phyloP scores from a whole-genome alignment of 306 rosid species.

The Astragalus glycyphyllos region DNA sequence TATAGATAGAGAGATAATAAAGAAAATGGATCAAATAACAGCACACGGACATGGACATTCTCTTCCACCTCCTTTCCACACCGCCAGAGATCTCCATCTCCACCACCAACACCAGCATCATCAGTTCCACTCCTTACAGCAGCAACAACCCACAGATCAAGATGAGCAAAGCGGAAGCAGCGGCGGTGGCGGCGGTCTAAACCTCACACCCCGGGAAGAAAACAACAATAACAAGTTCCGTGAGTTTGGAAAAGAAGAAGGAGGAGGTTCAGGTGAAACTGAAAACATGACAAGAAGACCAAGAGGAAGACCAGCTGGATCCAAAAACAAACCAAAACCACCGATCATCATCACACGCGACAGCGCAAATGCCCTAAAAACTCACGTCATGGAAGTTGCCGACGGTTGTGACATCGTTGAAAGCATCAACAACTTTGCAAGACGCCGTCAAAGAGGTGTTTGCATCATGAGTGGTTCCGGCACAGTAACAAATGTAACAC shows the following conservation, averaged over 20 bases:
- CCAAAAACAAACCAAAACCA: conserved; percentile 96
- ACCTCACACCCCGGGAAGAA: conserved; percentile 58
- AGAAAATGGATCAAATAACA: conserved; percentile 69
- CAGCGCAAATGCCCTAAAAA: conserved; percentile 91
- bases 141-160: conserved; percentile 58
- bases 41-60: conserved; percentile 63
- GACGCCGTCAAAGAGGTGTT: conserved; percentile 90
- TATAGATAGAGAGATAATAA: too few relatives aligned
- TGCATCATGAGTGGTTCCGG: conserved; percentile 96
- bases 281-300: conserved; percentile 71
- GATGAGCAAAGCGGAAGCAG: conserved; percentile 84
- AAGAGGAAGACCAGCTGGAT: conserved; percentile 90
- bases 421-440: conserved; percentile 79
- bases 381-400: conserved; percentile 92
- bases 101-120: conserved; percentile 70
- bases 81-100: conserved; percentile 71
- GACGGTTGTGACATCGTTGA: conserved; percentile 91
- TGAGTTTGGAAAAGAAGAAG: conserved; percentile 46
- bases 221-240: conserved; percentile 36
- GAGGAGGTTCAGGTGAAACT: conserved; percentile 45
- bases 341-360: conserved; percentile 95
- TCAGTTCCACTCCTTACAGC: conserved; percentile 55
- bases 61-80: conserved; percentile 90
- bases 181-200: conserved; percentile 63
- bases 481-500: conserved; percentile 84